A percentile compares a stretch with the other conserved stretches of the same genome.
phyloP scores from a whole-genome alignment of 2,329 filamentous ascomycete genomes.

The Fusarium drepaniforme region DNA sequence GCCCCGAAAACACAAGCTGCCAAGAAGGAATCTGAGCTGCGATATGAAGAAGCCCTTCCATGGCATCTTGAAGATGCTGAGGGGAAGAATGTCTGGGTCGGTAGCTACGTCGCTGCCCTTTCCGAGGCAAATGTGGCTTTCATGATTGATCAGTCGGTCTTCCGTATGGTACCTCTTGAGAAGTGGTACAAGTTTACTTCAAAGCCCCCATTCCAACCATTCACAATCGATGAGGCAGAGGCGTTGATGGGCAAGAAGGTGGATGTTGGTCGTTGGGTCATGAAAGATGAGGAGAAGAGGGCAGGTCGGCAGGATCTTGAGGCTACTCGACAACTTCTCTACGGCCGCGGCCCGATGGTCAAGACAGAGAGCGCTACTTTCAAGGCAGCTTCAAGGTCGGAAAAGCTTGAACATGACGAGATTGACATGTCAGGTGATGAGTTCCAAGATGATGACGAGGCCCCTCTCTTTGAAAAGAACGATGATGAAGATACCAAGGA shows the following conservation, averaged over 20 bases:
- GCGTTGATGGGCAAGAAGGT: constrained; percentile 84
- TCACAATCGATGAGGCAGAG: constrained; percentile 88
- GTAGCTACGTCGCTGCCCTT: constrained; percentile 88
- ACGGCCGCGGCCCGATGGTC: constrained; percentile 67
- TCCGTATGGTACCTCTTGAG: constrained; percentile 91
- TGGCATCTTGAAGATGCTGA: constrained; percentile 99
- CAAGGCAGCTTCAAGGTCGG: constrained; percentile 69
- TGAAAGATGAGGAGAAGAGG: constrained; percentile 74
- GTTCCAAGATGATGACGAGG: constrained; percentile 92
- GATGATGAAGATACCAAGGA: constrained; percentile 85
- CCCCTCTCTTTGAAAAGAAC: constrained; percentile 79
- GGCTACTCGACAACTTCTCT: constrained; percentile 65
- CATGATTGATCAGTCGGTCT: constrained; percentile 75
- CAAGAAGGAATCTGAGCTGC: constrained; percentile 78
- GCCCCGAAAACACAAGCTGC: constrained; percentile 84
- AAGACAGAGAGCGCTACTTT: constrained; percentile 78
- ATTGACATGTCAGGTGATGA: constrained; percentile 76
- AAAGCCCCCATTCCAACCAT: constrained; percentile 82
- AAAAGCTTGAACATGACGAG: constrained; percentile 78
- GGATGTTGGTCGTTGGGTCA: constrained; percentile 83
- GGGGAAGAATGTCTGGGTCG: constrained; percentile 94
- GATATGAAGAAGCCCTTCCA: constrained; percentile 94
- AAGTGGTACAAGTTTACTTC: constrained; percentile 93
- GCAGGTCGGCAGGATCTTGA: constrained; percentile 69
- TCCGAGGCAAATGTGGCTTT: constrained; percentile 88